phyloP scores from a whole-genome alignment of 176 grass and related monocot genomes.

The Musa troglodytarum region DNA sequence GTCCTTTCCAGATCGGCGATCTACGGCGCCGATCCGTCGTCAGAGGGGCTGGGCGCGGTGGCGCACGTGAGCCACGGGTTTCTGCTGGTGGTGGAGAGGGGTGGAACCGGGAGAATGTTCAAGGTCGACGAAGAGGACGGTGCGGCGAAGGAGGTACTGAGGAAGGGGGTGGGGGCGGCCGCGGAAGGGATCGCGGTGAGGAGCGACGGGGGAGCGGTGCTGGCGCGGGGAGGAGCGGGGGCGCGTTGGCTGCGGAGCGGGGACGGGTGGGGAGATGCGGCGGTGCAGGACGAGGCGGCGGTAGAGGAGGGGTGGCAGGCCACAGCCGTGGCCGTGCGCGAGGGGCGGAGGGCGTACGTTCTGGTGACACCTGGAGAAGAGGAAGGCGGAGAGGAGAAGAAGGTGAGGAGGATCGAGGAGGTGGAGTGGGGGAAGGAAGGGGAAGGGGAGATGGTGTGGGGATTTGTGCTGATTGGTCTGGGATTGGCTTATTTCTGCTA shows the following conservation, averaged over 20 bases:
- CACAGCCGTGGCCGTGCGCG: slow-evolving; percentile 40
- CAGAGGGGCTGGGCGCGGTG: slow-evolving; percentile 24
- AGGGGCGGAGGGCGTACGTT: slow-evolving; percentile 52
- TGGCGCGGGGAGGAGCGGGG: slow-evolving; percentile 18
- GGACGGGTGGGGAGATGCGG: slow-evolving; percentile 56
- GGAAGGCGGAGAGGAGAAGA: neutral
- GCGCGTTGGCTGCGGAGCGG: slow-evolving; percentile 40
- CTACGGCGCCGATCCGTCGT: slow-evolving; percentile 28
- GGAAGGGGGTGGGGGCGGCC: slow-evolving; percentile 3
- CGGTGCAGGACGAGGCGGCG: slow-evolving; percentile 22
- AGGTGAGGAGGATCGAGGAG: slow-evolving; percentile 52
- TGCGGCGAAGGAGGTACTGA: slow-evolving; percentile 9
- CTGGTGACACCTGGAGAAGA: slow-evolving; percentile 29
- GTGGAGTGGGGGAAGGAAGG: slow-evolving; percentile 51
- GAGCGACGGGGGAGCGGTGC: slow-evolving; percentile 36
- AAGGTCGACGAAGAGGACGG: slow-evolving; percentile 9
- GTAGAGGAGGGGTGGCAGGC: slow-evolving; percentile 19
- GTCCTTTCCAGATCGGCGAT: slow-evolving; percentile 31
- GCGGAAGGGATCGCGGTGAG: slow-evolving; percentile 36
- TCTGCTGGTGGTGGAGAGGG: slow-evolving; percentile 60
- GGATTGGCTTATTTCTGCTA: slow-evolving; percentile 61
- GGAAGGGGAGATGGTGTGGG: slow-evolving; percentile 65
- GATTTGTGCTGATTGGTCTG: slow-evolving; percentile 40
- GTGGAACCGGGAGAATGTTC: slow-evolving; percentile 30
- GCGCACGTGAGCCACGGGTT: slow-evolving; percentile 60